A percentile compares a stretch with the other conserved stretches of the same genome.
These are phyloP conservation scores for Sapria himalayana DNA, from an alignment of 345 rosid genomes.

Conservation along the genomic window DNA sequence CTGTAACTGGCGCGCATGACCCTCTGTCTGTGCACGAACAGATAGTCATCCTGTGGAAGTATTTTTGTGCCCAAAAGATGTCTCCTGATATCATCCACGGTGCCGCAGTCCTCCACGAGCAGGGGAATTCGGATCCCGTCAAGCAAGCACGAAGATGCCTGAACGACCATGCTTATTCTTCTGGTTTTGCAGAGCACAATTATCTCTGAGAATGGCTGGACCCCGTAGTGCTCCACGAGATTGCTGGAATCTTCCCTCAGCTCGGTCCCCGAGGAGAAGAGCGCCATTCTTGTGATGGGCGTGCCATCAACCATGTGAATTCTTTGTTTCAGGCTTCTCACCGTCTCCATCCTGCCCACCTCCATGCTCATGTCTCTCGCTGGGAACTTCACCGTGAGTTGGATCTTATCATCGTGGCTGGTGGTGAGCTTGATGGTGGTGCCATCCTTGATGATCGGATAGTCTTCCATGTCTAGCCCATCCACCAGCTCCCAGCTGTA, in stretches of 20 bases:
- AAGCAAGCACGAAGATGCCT: conserved; percentile 53
- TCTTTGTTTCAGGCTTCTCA: conserved; percentile 65
- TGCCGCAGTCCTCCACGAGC: conserved; percentile 38
- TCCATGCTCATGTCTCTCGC: conserved; percentile 24
- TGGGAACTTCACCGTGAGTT: conserved; percentile 38
- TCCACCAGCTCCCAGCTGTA: conserved; percentile 64
- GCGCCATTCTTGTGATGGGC: conserved; percentile 41
- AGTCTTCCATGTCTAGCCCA: conserved; percentile 81
- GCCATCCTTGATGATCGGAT: conserved; percentile 50
- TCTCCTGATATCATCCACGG: conserved; percentile 35
- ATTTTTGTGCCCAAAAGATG: conserved; percentile 23
- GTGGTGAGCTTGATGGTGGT: conserved; percentile 47
- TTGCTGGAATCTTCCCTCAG: conserved; percentile 48
- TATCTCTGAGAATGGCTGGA: conserved; percentile 38
- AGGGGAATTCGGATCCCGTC: conserved; percentile 46
- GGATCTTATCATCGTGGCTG: conserved; percentile 17
- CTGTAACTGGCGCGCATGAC: conserved; percentile 56
- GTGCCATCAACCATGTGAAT: conserved; percentile 47
- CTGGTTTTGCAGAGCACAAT: conserved; percentile 33
- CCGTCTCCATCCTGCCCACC: conserved; percentile 55
- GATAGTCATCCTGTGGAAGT: conserved; percentile 48
- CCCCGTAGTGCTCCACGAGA: conserved; percentile 48
- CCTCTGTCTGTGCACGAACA: conserved; percentile 71
- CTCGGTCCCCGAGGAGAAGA: conserved; percentile 40
- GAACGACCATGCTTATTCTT: conserved; percentile 28